Percentiles rank a stretch among this genome's conserved stretches.
Conservation (phyloP, 495 filamentous ascomycete species). For the Hypoxylon lenormandii region DNA sequence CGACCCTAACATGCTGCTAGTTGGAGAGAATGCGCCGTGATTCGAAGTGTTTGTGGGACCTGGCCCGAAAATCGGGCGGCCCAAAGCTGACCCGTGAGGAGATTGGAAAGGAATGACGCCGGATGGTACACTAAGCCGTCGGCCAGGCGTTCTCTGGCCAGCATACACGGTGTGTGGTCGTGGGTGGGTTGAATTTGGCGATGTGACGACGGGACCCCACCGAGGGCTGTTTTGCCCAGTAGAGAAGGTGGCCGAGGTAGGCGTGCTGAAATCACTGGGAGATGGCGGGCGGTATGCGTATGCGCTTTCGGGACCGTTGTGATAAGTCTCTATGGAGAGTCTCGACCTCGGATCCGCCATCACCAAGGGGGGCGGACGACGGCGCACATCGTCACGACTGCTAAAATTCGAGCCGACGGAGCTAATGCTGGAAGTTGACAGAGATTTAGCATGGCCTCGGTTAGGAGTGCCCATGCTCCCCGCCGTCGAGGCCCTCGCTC, state of each 20-base stretch:
- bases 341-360: constrained; percentile 79
- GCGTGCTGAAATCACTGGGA: constrained; percentile 78
- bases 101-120: constrained; percentile 78
- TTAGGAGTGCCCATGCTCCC: constrained; percentile 71
- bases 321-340: constrained; percentile 73
- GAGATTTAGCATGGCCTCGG: constrained; percentile 82
- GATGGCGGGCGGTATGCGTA: constrained; percentile 68
- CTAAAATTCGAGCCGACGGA: constrained; percentile 80
- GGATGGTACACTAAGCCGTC: constrained; percentile 84
- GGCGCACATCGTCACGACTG: constrained; percentile 68
- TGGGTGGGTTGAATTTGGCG: constrained; percentile 74
- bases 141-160: constrained; percentile 72
- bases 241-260: constrained; percentile 79
- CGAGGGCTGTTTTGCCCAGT: constrained; percentile 78
- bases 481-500: constrained; percentile 80
- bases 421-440: constrained; percentile 86
- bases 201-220: constrained; percentile 71
- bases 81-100: constrained; percentile 67
- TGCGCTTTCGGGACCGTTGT: constrained; percentile 61
- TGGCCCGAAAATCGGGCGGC: constrained; percentile 70
- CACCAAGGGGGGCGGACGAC: constrained; percentile 82
- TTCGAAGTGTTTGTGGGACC: constrained; percentile 64
- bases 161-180: constrained; percentile 74
- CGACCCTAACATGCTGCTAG: constrained; percentile 72
- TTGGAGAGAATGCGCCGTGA: constrained; percentile 66